Percentiles rank a stretch among this genome's conserved stretches.
These are phyloP conservation scores for Plasmodium adleri DNA, from an alignment of 169 alveolate species.

Conservation along the genomic window DNA sequence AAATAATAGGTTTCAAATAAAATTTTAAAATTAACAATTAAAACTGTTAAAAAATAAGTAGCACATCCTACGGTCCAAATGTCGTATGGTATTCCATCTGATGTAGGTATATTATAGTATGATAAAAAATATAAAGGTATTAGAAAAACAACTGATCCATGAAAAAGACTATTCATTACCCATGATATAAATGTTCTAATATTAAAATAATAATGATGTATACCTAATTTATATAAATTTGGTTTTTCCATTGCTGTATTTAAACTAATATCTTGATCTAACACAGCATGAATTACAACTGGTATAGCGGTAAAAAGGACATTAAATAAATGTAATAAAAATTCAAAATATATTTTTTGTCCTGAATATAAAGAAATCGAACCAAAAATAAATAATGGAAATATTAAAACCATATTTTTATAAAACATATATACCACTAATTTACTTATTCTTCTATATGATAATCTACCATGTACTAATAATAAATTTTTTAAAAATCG, in stretches of 20 bases:
- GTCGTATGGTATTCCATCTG: slow-evolving; percentile 78
- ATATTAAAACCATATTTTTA: slow-evolving; percentile 95
- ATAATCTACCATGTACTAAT: slow-evolving; percentile 93
- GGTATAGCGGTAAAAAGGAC: slow-evolving; percentile 96
- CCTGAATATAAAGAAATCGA: slow-evolving; percentile 94
- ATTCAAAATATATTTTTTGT: slow-evolving; percentile 94
- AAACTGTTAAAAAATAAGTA: slow-evolving; percentile 79
- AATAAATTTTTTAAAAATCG: slow-evolving; percentile 88
- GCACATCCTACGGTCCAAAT: slow-evolving; percentile 81
- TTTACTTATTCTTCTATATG: slow-evolving; percentile 93
- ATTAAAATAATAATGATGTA: slow-evolving; percentile 82
- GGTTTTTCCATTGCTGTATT: slow-evolving; percentile 82
- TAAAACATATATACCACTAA: slow-evolving; percentile 97
- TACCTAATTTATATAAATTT: slow-evolving; percentile 85
- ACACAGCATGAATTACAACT: slow-evolving; percentile 86
- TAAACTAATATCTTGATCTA: slow-evolving; percentile 87
- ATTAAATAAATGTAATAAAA: slow-evolving; percentile 95
- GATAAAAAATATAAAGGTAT: slow-evolving; percentile 78
- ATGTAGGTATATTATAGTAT: slow-evolving; percentile 77
- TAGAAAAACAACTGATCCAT: slow-evolving; percentile 81
- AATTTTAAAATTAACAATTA: slow-evolving; percentile 84
- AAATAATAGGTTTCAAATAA: slow-evolving; percentile 85
- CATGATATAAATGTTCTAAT: slow-evolving; percentile 82
- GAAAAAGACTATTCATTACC: slow-evolving; percentile 84
- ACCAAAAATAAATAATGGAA: slow-evolving; percentile 95